These are phyloP conservation scores for Westerdykella aurantiaca DNA, from an alignment of 2,329 filamentous ascomycete species.

Conservation along the genomic window DNA sequence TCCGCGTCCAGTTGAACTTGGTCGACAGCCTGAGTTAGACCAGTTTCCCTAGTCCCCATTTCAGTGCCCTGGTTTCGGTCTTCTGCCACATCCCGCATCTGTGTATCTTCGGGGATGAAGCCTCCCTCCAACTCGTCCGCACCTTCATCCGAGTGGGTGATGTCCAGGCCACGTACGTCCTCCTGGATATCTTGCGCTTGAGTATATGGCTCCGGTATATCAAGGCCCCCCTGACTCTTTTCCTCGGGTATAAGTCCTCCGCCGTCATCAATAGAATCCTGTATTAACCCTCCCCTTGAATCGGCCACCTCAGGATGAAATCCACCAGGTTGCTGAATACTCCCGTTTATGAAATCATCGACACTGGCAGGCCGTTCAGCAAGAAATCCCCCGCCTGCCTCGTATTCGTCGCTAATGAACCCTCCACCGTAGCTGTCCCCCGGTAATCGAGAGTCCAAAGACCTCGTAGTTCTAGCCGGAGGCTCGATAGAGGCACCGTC, in stretches of 20 bases:
- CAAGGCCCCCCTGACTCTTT: constrained; percentile 21
- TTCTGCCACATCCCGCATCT: background rate
- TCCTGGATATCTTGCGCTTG: too few species aligned
- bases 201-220: constrained; percentile 12
- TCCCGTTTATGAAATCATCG: constrained; percentile 14
- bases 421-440: background rate
- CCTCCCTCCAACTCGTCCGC: constrained; percentile 13
- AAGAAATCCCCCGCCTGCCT: constrained; percentile 13
- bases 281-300: constrained; percentile 15
- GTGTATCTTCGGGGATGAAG: constrained; percentile 6
- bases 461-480: constrained; percentile 16
- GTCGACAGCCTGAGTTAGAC: background rate
- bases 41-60: background rate
- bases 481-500: constrained; percentile 46
- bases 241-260: constrained; percentile 9
- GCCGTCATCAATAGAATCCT: constrained; percentile 10
- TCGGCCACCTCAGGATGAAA: constrained; percentile 6
- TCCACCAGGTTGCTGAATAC: constrained; percentile 7
- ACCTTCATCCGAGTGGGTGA: constrained; percentile 11
- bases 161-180: too few species aligned
- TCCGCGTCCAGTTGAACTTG: background rate
- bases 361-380: constrained; percentile 9
- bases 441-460: constrained; percentile 6
- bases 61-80: background rate
- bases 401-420: background rate